phyloP scores from a whole-genome alignment of 805 yeast species.

The Candida jianshihensis region DNA sequence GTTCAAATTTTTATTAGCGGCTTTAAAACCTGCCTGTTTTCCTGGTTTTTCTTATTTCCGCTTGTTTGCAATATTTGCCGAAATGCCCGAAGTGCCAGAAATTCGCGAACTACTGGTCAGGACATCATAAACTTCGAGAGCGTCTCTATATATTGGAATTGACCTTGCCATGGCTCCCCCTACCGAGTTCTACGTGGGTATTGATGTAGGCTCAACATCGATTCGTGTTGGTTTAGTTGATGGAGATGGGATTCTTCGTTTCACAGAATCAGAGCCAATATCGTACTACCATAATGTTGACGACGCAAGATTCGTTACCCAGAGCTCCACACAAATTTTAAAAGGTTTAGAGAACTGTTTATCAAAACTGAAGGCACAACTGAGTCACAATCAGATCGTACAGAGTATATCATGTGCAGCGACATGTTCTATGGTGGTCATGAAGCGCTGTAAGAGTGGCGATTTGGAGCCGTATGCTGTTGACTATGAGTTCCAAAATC shows the following conservation, averaged over 20 bases:
- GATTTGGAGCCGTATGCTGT: conserved; percentile 28
- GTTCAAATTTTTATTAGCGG: too few relatives aligned
- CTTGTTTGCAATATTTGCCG: too few relatives aligned
- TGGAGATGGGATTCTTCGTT: conserved; percentile 13
- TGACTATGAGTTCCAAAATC: conserved; percentile 17
- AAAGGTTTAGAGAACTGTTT: conserved; percentile 24
- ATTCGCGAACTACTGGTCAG: too few relatives aligned
- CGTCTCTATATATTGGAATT: too few relatives aligned
- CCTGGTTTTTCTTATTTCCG: too few relatives aligned
- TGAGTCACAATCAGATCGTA: conserved; percentile 2
- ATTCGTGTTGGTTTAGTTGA: conserved; percentile 34
- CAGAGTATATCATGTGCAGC: conserved; percentile 39
- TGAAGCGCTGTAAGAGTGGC: conserved; percentile 14
- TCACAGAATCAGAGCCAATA: conserved; percentile 13
- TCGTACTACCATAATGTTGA: conserved; percentile 16
- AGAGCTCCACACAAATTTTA: conserved; percentile 35
- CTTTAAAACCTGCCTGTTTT: too few relatives aligned
- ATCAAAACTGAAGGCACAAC: conserved; percentile 1
- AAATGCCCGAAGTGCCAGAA: too few relatives aligned
- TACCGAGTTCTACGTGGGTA: conserved; percentile 23
- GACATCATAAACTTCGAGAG: too few relatives aligned
- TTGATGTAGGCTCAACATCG: conserved; percentile 47
- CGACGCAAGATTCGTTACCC: conserved; percentile 28
- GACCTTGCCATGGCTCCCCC: too few relatives aligned
- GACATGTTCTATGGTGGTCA: conserved; percentile 53